A percentile compares a stretch with the other conserved stretches of the same genome.
Conservation (phyloP, 2,329 filamentous ascomycete species). For the Nannizzia gypsea region DNA sequence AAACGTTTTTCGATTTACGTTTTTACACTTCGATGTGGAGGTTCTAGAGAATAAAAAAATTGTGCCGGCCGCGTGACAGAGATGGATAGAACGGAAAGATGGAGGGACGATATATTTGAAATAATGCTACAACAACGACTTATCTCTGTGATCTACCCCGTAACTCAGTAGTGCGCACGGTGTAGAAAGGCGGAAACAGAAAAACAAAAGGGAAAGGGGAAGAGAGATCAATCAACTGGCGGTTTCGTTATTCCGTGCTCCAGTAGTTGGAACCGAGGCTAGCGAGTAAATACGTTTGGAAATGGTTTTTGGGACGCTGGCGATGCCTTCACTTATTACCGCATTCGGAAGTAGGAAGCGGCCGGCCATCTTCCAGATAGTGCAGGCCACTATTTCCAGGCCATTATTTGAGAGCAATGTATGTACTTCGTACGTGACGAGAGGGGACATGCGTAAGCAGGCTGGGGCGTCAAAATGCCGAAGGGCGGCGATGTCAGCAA, state of each 20-base stretch:
- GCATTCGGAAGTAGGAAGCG: conserved; percentile 3
- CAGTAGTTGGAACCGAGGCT: background rate
- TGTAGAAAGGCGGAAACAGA: background rate
- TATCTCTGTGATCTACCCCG: background rate
- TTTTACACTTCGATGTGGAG: background rate
- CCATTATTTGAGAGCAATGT: too few species aligned
- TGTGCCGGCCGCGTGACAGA: background rate
- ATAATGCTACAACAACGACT: too few species aligned
- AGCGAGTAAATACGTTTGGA: background rate
- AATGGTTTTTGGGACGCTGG: background rate
- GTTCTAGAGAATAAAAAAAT: background rate
- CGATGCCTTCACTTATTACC: background rate
- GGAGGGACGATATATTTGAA: background rate
- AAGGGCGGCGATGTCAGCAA: background rate
- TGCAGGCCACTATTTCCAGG: background rate
- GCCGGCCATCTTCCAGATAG: background rate
- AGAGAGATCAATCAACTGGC: background rate
- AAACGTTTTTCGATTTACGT: conserved; percentile 1
- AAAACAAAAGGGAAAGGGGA: background rate
- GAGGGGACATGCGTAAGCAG: background rate
- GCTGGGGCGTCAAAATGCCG: background rate
- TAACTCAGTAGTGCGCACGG: background rate
- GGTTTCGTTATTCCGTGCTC: background rate
- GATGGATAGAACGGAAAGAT: background rate
- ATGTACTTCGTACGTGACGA: background rate